phyloP scores from a whole-genome alignment of 306 rosid genomes.

The Citrullus amarus region DNA sequence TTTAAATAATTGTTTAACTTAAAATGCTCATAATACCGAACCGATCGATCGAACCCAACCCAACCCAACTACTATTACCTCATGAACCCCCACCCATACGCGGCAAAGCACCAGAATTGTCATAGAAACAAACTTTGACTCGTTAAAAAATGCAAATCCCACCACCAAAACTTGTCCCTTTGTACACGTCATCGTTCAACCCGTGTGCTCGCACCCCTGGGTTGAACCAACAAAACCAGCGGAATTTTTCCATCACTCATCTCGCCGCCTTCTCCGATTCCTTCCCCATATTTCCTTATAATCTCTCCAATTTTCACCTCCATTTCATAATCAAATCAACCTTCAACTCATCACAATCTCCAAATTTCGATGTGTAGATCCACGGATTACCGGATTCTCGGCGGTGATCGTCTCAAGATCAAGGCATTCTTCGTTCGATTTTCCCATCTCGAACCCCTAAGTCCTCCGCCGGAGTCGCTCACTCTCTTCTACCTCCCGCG shows the following conservation, averaged over 20 bases:
- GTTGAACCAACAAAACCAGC: background rate
- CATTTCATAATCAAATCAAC: background rate
- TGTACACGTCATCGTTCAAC: background rate
- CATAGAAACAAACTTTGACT: background rate
- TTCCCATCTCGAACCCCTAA: conserved; percentile 2
- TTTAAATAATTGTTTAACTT: too few relatives aligned
- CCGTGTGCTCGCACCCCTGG: conserved; percentile 3
- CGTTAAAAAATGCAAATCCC: background rate
- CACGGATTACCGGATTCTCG: conserved; percentile 16
- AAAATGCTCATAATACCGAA: too few relatives aligned
- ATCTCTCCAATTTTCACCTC: background rate
- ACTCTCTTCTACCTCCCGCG: conserved; percentile 33
- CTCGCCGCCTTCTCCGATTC: background rate
- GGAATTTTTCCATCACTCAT: background rate
- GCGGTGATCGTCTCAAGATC: conserved; percentile 12
- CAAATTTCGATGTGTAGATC: conserved; percentile 26
- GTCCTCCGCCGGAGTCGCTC: conserved; percentile 25
- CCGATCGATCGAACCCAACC: too few relatives aligned
- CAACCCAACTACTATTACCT: too few relatives aligned
- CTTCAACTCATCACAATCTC: background rate
- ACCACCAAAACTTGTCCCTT: background rate
- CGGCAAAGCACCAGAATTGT: too few relatives aligned
- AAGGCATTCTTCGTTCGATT: conserved; percentile 22
- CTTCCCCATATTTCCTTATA: too few relatives aligned
- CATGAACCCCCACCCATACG: too few relatives aligned